phyloP scores from a whole-genome alignment of 345 rosid species.

The Eucalyptus curtisii region DNA sequence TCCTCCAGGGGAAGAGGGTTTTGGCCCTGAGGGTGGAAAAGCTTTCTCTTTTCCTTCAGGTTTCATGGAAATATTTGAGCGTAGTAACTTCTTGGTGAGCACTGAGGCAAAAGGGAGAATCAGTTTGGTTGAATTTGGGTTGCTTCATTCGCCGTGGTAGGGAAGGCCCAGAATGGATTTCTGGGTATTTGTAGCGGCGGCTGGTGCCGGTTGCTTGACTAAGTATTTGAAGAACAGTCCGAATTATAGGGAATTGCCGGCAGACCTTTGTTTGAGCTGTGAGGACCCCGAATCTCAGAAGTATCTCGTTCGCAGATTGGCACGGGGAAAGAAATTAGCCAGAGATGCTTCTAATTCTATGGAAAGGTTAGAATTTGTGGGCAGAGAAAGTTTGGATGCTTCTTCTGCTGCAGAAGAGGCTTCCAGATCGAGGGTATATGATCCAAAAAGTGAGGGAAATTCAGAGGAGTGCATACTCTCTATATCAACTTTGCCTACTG shows the following conservation, averaged over 20 bases:
- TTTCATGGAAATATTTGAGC: neutral
- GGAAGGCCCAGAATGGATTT: conserved; percentile 35
- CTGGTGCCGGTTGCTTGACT: conserved; percentile 65
- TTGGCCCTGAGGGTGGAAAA: neutral
- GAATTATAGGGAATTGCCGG: conserved; percentile 11
- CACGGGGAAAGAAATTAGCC: conserved; percentile 9
- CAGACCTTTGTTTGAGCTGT: neutral
- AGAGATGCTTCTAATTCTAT: conserved; percentile 8
- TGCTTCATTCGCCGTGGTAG: neutral
- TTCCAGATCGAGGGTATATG: conserved; percentile 13
- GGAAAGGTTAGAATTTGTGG: neutral
- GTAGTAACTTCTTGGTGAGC: conserved; percentile 3
- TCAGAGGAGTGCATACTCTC: conserved; percentile 9
- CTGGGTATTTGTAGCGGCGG: conserved; percentile 68
- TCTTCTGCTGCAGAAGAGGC: conserved; percentile 20
- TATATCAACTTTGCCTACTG: conserved; percentile 3
- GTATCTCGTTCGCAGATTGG: conserved; percentile 1
- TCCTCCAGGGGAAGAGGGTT: neutral
- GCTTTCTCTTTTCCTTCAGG: neutral
- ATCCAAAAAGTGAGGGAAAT: conserved; percentile 4
- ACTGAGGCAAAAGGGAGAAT: neutral
- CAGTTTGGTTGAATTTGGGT: conserved; percentile 11
- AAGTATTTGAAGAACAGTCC: conserved; percentile 37
- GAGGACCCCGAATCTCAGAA: conserved; percentile 16
- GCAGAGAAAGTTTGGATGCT: conserved; percentile 10